A percentile compares a stretch with the other conserved stretches of the same genome.
phyloP scores from a whole-genome alignment of 441 rosid genomes.

The Euphorbia schlechtendalii region DNA sequence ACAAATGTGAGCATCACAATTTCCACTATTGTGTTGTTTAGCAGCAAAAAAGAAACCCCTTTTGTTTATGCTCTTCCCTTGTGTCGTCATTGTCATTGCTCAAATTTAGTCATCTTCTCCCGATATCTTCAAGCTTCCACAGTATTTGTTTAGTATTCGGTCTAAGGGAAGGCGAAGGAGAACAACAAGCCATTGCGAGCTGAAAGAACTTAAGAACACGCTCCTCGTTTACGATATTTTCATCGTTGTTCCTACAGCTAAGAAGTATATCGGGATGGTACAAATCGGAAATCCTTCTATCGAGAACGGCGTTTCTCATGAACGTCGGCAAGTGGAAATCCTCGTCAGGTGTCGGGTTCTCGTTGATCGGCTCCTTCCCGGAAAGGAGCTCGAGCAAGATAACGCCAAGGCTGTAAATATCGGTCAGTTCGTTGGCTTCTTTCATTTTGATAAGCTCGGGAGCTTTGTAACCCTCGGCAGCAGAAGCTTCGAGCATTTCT shows the following conservation, averaged over 20 bases:
- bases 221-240: conserved; percentile 43
- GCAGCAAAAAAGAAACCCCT: conserved; percentile 14
- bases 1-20: conserved; percentile 11
- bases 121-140: conserved; percentile 58
- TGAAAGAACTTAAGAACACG: conserved; percentile 53
- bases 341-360: conserved; percentile 54
- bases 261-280: conserved; percentile 56
- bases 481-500: conserved; percentile 68
- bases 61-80: conserved; percentile 7
- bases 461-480: conserved; percentile 76
- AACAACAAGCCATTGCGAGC: conserved; percentile 80
- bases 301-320: conserved; percentile 57
- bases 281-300: conserved; percentile 48
- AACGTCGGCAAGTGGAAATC: conserved; percentile 59
- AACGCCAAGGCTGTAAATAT: conserved; percentile 69
- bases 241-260: conserved; percentile 24
- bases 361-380: conserved; percentile 60
- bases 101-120: conserved; percentile 21
- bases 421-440: conserved; percentile 61
- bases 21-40: conserved; percentile 12
- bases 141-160: conserved; percentile 63
- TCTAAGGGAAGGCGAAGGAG: conserved; percentile 78
- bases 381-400: conserved; percentile 72
- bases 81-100: conserved; percentile 7
- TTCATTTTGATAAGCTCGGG: conserved; percentile 85